Evolutionary conservation across 1,284 basidiomycete genomes (phyloP).

Genomic region (Coriolopsis trogii): DNA sequence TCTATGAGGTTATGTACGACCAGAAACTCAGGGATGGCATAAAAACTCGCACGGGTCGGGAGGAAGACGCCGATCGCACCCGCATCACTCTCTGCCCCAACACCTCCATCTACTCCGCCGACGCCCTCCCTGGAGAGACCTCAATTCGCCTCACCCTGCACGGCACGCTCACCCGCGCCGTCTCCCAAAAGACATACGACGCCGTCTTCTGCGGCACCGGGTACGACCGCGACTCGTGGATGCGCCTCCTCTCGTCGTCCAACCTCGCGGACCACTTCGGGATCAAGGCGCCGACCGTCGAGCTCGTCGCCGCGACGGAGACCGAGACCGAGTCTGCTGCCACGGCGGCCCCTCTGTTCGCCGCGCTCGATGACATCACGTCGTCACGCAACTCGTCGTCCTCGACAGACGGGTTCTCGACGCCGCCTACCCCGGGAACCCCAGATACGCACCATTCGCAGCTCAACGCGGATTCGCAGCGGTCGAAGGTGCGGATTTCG

Average conservation of each 20-base stretch:
- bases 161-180: conserved; percentile 38
- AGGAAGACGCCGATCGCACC: conserved; percentile 24
- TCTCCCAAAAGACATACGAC: conserved; percentile 46
- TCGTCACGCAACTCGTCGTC: conserved; percentile 12
- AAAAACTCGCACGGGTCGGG: conserved; percentile 34
- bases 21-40: conserved; percentile 53
- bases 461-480: conserved; percentile 23
- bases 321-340: conserved; percentile 27
- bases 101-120: conserved; percentile 42
- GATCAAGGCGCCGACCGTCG: conserved; percentile 33
- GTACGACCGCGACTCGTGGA: conserved; percentile 55
- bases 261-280: conserved; percentile 47
- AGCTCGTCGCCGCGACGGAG: conserved; percentile 24
- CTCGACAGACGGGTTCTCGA: conserved; percentile 19
- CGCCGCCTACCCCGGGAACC: conserved; percentile 22
- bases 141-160: conserved; percentile 43
- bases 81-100: conserved; percentile 44
- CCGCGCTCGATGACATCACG: conserved; percentile 14
- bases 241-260: conserved; percentile 48
- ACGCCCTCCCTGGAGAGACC: too few relatives aligned
- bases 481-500: conserved; percentile 44
- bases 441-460: conserved; percentile 22
- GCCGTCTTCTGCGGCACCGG: conserved; percentile 60
- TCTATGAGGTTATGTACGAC: conserved; percentile 58
- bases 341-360: conserved; percentile 17